These are phyloP conservation scores for Parastagonospora nodorum DNA, from an alignment of 2,329 filamentous ascomycete genomes.

Conservation along the genomic window DNA sequence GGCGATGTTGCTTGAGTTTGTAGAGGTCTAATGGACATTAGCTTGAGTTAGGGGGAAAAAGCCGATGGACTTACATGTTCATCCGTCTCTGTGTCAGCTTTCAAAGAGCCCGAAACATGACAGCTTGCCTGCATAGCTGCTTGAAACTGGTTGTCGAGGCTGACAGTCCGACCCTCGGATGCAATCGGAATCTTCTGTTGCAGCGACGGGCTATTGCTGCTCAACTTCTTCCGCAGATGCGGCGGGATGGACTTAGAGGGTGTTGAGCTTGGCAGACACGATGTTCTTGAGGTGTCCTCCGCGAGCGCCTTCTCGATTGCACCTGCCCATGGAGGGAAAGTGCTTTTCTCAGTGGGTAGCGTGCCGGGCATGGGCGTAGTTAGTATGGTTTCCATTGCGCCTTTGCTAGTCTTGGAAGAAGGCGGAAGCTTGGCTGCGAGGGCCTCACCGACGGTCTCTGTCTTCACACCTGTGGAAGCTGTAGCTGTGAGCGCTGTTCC, in stretches of 20 bases:
- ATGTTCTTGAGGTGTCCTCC: background rate
- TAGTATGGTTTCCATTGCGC: no score
- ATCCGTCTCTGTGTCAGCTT: background rate
- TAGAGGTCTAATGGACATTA: no score
- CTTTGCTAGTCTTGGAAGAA: no score
- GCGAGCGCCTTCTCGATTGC: constrained; percentile 4
- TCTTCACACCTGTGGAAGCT: background rate
- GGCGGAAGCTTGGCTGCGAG: no score
- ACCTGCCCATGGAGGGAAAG: background rate
- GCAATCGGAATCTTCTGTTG: background rate
- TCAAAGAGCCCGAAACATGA: no score
- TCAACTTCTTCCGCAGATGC: background rate
- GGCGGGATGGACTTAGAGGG: constrained; percentile 2
- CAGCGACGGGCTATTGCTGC: background rate
- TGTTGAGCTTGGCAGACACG: background rate
- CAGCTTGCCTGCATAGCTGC: background rate
- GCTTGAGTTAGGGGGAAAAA: no score
- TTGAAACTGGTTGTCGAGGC: background rate
- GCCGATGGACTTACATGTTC: no score
- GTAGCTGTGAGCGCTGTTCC: no score
- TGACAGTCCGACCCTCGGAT: no score
- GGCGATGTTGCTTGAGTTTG: no score
- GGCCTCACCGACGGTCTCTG: background rate
- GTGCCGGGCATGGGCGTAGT: background rate
- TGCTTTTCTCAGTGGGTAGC: background rate